These are phyloP conservation scores for Xylaria palmicola DNA, from an alignment of 495 filamentous ascomycete species.

Conservation along the genomic window DNA sequence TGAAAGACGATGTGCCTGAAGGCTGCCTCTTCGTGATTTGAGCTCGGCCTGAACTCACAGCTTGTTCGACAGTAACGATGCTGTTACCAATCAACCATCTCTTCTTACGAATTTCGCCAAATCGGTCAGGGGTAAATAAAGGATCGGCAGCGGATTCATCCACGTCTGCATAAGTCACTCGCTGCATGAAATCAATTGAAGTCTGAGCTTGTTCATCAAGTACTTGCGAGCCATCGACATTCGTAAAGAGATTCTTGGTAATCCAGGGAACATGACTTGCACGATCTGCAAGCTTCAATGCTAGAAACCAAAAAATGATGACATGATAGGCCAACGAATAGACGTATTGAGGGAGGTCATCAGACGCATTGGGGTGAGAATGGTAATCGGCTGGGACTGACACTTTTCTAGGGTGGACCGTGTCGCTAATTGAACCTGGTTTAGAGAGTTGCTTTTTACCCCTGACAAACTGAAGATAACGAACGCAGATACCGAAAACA, in stretches of 20 bases:
- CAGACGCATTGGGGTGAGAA: conserved; percentile 40
- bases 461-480: conserved; percentile 73
- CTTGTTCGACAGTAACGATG: conserved; percentile 82
- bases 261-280: conserved; percentile 87
- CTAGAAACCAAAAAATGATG: conserved; percentile 94
- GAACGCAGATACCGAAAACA: conserved; percentile 91
- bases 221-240: conserved; percentile 68
- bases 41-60: conserved; percentile 67
- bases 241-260: conserved; percentile 76
- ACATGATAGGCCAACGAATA: conserved; percentile 91
- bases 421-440: conserved; percentile 28
- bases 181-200: conserved; percentile 94
- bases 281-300: conserved; percentile 78
- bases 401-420: conserved; percentile 13
- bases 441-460: conserved; percentile 48
- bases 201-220: conserved; percentile 92
- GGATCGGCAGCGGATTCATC: conserved; percentile 68
- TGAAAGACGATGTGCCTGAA: conserved; percentile 77
- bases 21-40: conserved; percentile 82
- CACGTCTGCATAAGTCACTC: conserved; percentile 81
- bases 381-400: conserved; percentile 21
- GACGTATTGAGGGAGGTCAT: conserved; percentile 85
- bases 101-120: conserved; percentile 68
- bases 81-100: conserved; percentile 87
- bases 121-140: conserved; percentile 57